A percentile compares a stretch with the other conserved stretches of the same genome.
phyloP scores from a whole-genome alignment of 768 basidiomycete species.

The Mycena maculata region DNA sequence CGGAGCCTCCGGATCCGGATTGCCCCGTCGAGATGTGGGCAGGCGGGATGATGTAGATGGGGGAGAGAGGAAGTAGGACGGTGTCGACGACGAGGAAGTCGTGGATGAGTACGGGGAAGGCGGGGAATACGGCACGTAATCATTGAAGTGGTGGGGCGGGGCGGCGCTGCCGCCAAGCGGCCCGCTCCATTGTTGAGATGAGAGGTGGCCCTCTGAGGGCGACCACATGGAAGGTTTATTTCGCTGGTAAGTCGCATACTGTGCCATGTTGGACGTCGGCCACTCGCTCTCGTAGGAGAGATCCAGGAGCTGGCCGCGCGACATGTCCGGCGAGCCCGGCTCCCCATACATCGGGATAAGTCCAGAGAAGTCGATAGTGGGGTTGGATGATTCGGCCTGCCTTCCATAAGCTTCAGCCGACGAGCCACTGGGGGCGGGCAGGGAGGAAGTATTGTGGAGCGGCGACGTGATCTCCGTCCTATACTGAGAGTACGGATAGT shows the following conservation, averaged over 20 bases:
- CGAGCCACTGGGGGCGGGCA: background rate
- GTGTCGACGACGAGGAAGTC: background rate
- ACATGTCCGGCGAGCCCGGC: constrained; percentile 6
- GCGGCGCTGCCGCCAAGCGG: background rate
- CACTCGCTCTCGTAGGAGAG: constrained; percentile 10
- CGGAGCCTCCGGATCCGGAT: background rate
- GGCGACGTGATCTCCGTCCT: background rate
- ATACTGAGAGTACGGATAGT: constrained; percentile 2
- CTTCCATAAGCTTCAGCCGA: constrained; percentile 1
- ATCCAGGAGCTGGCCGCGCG: constrained; percentile 16
- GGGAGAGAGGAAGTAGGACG: background rate
- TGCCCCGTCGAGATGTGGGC: background rate
- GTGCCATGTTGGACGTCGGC: constrained; percentile 11
- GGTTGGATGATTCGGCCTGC: constrained; percentile 1
- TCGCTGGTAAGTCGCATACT: constrained; percentile 17
- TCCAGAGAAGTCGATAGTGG: constrained; percentile 20
- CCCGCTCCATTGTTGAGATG: background rate
- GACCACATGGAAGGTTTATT: constrained; percentile 11
- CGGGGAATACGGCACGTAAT: background rate
- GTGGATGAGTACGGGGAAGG: background rate
- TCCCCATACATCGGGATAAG: constrained; percentile 24
- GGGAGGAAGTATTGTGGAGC: background rate
- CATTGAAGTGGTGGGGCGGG: background rate
- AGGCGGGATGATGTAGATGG: too few relatives aligned
- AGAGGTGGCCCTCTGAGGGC: background rate